Percentiles rank a stretch among this genome's conserved stretches.
Evolutionary conservation across 345 rosid species (phyloP).

Genomic region (Bruguiera parviflora): DNA sequence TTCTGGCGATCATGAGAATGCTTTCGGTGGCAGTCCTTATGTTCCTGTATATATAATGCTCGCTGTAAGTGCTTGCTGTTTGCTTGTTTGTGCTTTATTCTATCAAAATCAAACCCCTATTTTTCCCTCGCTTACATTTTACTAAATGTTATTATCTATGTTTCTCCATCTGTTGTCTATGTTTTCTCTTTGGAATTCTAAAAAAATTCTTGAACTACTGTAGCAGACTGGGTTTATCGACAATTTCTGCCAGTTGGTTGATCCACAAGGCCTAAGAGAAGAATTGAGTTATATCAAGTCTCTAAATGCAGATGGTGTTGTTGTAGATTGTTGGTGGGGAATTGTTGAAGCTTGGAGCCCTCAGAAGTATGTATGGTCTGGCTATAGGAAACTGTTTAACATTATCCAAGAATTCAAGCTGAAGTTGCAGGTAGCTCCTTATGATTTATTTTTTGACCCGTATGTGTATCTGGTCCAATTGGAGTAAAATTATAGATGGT

Average conservation of each 20-base stretch:
- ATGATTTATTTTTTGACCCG: constrained; percentile 4
- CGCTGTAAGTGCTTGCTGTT: constrained; percentile 48
- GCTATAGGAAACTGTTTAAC: constrained; percentile 79
- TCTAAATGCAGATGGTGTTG: constrained; percentile 70
- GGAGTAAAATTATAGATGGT: too few relatives aligned
- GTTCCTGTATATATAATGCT: constrained; percentile 82
- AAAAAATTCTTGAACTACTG: constrained; percentile 18
- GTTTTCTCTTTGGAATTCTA: neutral
- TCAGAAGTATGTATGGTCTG: constrained; percentile 89
- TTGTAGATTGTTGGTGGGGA: constrained; percentile 98
- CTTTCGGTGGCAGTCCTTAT: constrained; percentile 49
- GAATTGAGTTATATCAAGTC: constrained; percentile 76
- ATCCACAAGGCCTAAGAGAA: constrained; percentile 63
- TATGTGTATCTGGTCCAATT: neutral
- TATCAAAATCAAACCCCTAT: neutral
- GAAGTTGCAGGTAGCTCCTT: constrained; percentile 63
- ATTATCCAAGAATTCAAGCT: constrained; percentile 71
- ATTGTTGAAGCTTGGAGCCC: constrained; percentile 93
- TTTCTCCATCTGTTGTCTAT: neutral
- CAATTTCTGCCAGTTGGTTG: constrained; percentile 74
- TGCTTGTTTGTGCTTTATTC: constrained; percentile 13
- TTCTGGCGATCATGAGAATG: constrained; percentile 51
- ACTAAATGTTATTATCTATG: neutral
- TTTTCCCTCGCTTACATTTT: too few relatives aligned
- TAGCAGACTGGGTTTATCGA: constrained; percentile 62